phyloP scores from a whole-genome alignment of 306 rosid genomes.

The Casuarina cunninghamiana region DNA sequence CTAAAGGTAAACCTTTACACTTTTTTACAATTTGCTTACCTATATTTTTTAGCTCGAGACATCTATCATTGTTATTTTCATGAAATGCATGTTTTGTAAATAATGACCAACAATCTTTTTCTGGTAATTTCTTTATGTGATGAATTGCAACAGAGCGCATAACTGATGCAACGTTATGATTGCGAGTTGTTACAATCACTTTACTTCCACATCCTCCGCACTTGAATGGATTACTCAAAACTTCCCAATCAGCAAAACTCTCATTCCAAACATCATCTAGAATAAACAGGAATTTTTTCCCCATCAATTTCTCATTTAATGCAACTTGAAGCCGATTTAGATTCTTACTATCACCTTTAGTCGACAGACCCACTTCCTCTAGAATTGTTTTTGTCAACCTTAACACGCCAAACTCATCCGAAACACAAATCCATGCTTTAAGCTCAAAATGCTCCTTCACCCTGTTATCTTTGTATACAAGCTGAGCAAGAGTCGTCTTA shows the following conservation, averaged over 20 bases:
- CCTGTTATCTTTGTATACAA: too few relatives aligned
- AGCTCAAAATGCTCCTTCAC: too few relatives aligned
- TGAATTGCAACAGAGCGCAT: slow-evolving; percentile 1
- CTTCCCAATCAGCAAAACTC: slow-evolving; percentile 10
- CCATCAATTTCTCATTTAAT: background rate
- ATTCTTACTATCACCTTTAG: background rate
- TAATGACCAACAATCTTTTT: slow-evolving; percentile 29
- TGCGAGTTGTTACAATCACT: slow-evolving; percentile 22
- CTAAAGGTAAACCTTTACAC: slow-evolving; percentile 25
- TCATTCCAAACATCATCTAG: slow-evolving; percentile 34
- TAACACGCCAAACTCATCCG: too few relatives aligned
- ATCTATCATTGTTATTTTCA: background rate
- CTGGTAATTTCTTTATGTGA: background rate
- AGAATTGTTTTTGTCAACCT: too few relatives aligned
- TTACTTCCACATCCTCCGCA: slow-evolving; percentile 16
- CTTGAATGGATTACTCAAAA: slow-evolving; percentile 3
- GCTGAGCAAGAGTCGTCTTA: too few relatives aligned
- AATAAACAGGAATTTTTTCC: slow-evolving; percentile 22
- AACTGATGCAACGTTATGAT: slow-evolving; percentile 6
- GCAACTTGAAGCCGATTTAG: background rate
- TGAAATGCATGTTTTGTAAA: slow-evolving; percentile 18
- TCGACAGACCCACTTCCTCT: background rate
- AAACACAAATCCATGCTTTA: too few relatives aligned
- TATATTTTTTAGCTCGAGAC: slow-evolving; percentile 1
- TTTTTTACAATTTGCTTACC: slow-evolving; percentile 21